These are phyloP conservation scores for Cryphonectria naterciae DNA, from an alignment of 2,329 filamentous ascomycete genomes.

Conservation along the genomic window DNA sequence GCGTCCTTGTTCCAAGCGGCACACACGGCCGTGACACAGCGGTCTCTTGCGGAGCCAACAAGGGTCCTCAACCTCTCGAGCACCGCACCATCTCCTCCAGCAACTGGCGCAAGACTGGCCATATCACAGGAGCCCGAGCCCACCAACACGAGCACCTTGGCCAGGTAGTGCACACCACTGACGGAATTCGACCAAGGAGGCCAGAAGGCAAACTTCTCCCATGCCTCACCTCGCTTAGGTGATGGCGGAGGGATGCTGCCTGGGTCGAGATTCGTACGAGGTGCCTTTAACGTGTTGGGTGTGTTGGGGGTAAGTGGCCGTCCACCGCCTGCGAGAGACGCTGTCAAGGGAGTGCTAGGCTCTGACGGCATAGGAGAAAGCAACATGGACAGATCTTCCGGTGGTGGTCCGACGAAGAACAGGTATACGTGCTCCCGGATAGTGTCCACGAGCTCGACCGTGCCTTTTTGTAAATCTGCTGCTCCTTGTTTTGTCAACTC, in stretches of 20 bases:
- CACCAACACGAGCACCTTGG: slow-evolving; percentile 78
- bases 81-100: slow-evolving; percentile 55
- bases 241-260: slow-evolving; percentile 77
- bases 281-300: slow-evolving; percentile 65
- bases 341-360: slow-evolving; percentile 67
- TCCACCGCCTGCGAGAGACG: slow-evolving; percentile 41
- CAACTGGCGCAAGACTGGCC: slow-evolving; percentile 72
- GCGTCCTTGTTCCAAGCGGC: slow-evolving; percentile 93
- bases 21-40: slow-evolving; percentile 83
- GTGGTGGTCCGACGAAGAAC: slow-evolving; percentile 86
- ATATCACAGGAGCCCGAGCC: slow-evolving; percentile 88
- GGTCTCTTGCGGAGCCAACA: slow-evolving; percentile 78
- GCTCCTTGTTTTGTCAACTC: slow-evolving; percentile 73
- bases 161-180: slow-evolving; percentile 88
- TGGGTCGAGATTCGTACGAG: slow-evolving; percentile 79
- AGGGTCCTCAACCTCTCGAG: slow-evolving; percentile 76
- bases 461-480: slow-evolving; percentile 73
- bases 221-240: slow-evolving; percentile 78
- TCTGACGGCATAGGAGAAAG: slow-evolving; percentile 79
- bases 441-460: slow-evolving; percentile 80
- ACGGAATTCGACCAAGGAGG: slow-evolving; percentile 90
- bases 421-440: slow-evolving; percentile 78
- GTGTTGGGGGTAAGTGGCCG: slow-evolving; percentile 56
- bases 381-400: slow-evolving; percentile 86
- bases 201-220: slow-evolving; percentile 97